A percentile compares a stretch with the other conserved stretches of the same genome.
Conservation (phyloP, 306 rosid species). For the Medicago arabica region DNA sequence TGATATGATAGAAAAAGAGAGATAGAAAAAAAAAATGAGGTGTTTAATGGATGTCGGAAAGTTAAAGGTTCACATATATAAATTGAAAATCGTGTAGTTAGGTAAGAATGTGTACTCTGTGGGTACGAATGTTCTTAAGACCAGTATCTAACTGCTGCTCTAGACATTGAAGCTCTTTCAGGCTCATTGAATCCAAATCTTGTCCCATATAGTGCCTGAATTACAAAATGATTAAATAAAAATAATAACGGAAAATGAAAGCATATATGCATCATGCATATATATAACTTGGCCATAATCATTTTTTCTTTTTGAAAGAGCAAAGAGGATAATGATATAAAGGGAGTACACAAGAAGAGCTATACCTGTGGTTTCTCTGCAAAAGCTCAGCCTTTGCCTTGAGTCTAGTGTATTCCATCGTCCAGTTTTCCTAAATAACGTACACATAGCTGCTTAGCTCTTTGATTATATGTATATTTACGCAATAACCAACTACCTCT, state of each 20-base stretch:
- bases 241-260: not conserved
- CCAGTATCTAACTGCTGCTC: conserved; percentile 84
- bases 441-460: not conserved
- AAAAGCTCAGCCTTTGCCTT: conserved; percentile 71
- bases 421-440: conserved; percentile 72
- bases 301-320: not conserved
- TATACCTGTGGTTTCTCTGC: conserved; percentile 72
- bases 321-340: not conserved
- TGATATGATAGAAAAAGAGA: too few relatives aligned
- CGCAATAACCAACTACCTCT: not conserved
- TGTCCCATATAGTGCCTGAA: conserved; percentile 82
- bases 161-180: conserved; percentile 72
- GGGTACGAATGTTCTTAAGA: conserved; percentile 71
- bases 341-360: not conserved
- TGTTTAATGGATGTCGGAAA: too few relatives aligned
- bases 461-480: not conserved
- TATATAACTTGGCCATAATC: too few relatives aligned
- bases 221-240: not conserved
- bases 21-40: too few relatives aligned
- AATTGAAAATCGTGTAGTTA: too few relatives aligned
- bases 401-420: conserved; percentile 66
- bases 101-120: conserved; percentile 56
- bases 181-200: conserved; percentile 69
- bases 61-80: too few relatives aligned
- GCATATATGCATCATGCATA: not conserved